phyloP scores from a whole-genome alignment of 2,329 filamentous ascomycete species.

The Epichloe coenophiala region DNA sequence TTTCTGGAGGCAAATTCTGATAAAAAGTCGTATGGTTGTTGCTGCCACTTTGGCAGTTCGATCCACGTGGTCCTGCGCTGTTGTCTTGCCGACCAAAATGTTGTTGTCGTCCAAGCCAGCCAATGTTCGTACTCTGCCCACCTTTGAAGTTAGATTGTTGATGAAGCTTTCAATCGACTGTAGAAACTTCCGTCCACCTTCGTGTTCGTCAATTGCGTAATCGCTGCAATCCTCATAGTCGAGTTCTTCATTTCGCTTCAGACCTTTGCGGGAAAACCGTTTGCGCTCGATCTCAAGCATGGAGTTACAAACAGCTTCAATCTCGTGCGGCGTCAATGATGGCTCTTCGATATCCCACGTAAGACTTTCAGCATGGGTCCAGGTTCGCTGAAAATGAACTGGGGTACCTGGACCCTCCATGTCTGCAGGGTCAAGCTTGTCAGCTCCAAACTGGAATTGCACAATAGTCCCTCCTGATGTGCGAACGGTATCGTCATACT shows the following conservation, averaged over 20 bases:
- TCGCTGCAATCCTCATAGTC: conserved; percentile 58
- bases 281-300: conserved; percentile 55
- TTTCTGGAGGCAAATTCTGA: conserved; percentile 72
- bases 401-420: conserved; percentile 94
- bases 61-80: conserved; percentile 36
- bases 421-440: conserved; percentile 88
- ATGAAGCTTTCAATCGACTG: conserved; percentile 66
- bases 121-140: conserved; percentile 39
- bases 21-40: conserved; percentile 60
- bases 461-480: conserved; percentile 82
- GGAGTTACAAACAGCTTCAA: conserved; percentile 52
- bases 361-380: conserved; percentile 61
- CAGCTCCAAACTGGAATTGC: conserved; percentile 94
- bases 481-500: conserved; percentile 89
- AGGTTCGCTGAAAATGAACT: conserved; percentile 84
- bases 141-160: conserved; percentile 42
- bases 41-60: conserved; percentile 74
- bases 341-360: conserved; percentile 70
- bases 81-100: conserved; percentile 6
- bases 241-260: conserved; percentile 44
- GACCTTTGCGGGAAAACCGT: conserved; percentile 46
- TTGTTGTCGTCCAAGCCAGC: conserved; percentile 32
- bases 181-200: conserved; percentile 73
- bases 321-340: conserved; percentile 61
- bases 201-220: conserved; percentile 60